Evolutionary conservation across 2,329 filamentous ascomycete species (phyloP), one percentile per base, ranked within the genome.

Genomic region (Venturia carpophila): DNA sequence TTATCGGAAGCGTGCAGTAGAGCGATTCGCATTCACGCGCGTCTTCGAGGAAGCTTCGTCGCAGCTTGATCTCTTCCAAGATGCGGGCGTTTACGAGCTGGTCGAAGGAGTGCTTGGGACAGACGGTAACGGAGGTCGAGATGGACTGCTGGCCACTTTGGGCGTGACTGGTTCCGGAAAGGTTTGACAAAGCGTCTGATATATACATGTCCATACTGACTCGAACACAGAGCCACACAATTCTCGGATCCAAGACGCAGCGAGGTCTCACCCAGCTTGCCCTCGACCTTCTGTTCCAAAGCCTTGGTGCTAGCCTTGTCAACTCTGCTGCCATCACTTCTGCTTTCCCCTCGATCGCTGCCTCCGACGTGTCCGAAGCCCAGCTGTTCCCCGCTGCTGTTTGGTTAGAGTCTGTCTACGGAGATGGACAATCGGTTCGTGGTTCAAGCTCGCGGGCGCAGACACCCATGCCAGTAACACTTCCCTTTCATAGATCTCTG

Each of bases 101-200:
- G 83, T 97, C 7, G 87, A 93, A 71, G 91, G 91, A 24, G 92
- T 96, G 3, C 74, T 99, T 52, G 88, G 88, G 7, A 82, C 84
- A 27, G 80, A 84, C 56, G 87, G 88, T 42, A 84, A 87, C 62
- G 88, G 94, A 68, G 91, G 92, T 21, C 88, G 91, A 69, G 93
- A 97, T 82, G 92, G 91, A 11, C 79, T 97, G 65, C 79, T 99
- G 64, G 94, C 94, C 39, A 97, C 94, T 7, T 77, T 99, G 66
- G 94, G 94, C 19, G 92, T 97, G 55, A 97, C 93, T 9, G 94
- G 94, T 15, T 97, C 92, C 62, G 94, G 94, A 75, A 99, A 99
- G 87, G 93, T 96, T 72, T 58, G 63, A 7, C 11, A 19, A 42
- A 17, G 45, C 11, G 13, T 24, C 39, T 34, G 55, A 24, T 27